Conservation (phyloP, 225 moss, liverwort and hornwort species). For the Anthoceros angustus region DNA sequence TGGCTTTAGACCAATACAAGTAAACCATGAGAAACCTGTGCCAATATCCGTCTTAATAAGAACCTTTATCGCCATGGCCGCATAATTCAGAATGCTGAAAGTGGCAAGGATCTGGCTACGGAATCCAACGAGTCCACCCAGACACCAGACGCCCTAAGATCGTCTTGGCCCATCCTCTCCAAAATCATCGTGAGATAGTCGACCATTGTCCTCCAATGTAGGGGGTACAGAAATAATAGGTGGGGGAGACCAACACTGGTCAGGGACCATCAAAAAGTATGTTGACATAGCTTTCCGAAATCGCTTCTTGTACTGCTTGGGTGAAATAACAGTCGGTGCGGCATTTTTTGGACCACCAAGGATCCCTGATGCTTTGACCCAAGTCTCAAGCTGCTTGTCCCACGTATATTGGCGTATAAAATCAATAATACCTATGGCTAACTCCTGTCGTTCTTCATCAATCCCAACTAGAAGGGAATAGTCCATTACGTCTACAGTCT, state of each 20-base stretch:
- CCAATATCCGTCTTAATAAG: too few relatives aligned
- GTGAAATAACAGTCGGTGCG: slow-evolving; percentile 84
- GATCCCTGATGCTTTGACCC: slow-evolving; percentile 88
- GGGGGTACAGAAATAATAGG: slow-evolving; percentile 10
- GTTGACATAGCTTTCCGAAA: slow-evolving; percentile 92
- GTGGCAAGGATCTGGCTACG: too few relatives aligned
- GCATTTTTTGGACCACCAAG: slow-evolving; percentile 88
- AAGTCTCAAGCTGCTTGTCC: slow-evolving; percentile 90
- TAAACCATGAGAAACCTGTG: too few relatives aligned
- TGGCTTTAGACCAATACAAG: too few relatives aligned
- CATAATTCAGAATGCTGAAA: too few relatives aligned
- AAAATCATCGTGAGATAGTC: neutral
- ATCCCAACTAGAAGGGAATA: slow-evolving; percentile 88
- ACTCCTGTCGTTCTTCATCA: slow-evolving; percentile 78
- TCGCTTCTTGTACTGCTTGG: slow-evolving; percentile 80
- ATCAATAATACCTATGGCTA: slow-evolving; percentile 92
- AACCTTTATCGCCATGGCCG: too few relatives aligned
- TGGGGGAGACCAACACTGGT: slow-evolving; percentile 53
- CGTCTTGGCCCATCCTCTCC: neutral
- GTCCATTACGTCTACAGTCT: slow-evolving; percentile 84
- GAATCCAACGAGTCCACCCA: too few relatives aligned
- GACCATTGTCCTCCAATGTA: neutral
- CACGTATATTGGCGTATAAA: slow-evolving; percentile 93
- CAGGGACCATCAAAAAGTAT: slow-evolving; percentile 91
- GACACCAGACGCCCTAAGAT: neutral